Conservation (phyloP, 1,139 yeast species). For the Hanseniaspora uvarum region DNA sequence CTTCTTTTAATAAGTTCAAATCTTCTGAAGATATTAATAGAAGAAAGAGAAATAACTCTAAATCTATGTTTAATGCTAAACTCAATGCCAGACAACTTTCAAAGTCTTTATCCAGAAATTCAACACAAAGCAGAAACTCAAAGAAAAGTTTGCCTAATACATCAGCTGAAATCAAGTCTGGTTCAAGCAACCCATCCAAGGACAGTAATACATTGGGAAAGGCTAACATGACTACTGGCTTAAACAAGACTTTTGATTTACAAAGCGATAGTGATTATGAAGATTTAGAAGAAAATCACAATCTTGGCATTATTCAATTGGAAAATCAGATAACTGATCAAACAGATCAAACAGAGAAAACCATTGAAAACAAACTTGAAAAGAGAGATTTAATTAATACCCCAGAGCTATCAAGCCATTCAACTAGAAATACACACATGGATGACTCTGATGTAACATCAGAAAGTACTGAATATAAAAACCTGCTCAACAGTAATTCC, state of each 20-base stretch:
- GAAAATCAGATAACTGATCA: not conserved
- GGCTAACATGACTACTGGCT: not conserved
- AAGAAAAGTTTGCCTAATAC: not conserved
- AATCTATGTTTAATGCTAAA: not conserved
- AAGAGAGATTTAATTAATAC: not conserved
- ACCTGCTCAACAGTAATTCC: not conserved
- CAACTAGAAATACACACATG: not conserved
- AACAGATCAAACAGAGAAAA: not conserved
- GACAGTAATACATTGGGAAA: not conserved
- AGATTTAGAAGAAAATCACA: not conserved
- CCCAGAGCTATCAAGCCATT: not conserved
- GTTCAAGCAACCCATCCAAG: not conserved
- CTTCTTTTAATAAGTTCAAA: conserved; percentile 24
- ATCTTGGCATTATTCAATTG: not conserved
- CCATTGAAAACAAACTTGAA: not conserved
- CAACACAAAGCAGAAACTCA: conserved; percentile 7
- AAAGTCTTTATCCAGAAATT: conserved; percentile 11
- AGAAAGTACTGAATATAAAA: not conserved
- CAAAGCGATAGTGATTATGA: conserved; percentile 13
- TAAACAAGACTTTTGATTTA: conserved; percentile 6
- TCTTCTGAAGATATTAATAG: conserved; percentile 18
- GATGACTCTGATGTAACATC: not conserved
- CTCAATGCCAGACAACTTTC: conserved; percentile 9
- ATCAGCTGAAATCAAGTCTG: not conserved
- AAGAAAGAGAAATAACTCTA: not conserved